Evolutionary conservation across 805 yeast species (phyloP).

Genomic region (Candida ficus): DNA sequence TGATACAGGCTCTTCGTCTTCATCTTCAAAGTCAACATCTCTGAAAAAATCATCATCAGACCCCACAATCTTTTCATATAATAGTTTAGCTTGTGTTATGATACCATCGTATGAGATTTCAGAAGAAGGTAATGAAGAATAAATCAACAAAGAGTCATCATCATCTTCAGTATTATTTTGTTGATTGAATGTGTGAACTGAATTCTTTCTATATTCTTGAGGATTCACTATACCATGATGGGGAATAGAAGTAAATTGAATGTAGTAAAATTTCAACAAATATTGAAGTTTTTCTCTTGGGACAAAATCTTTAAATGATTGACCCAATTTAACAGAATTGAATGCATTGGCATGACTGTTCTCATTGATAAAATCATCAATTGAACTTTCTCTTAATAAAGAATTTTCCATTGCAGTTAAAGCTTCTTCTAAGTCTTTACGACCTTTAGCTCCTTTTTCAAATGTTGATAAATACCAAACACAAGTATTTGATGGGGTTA

Average conservation of each 20-base stretch:
- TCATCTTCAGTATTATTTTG: not conserved
- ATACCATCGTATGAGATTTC: conserved; percentile 92
- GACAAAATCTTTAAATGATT: conserved; percentile 76
- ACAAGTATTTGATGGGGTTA: conserved; percentile 81
- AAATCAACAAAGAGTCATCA: conserved; percentile 27
- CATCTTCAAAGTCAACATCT: conserved; percentile 91
- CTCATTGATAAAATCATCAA: conserved; percentile 39
- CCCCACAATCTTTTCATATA: conserved; percentile 81
- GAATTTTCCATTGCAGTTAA: conserved; percentile 73
- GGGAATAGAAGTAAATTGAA: conserved; percentile 52
- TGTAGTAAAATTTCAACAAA: conserved; percentile 55
- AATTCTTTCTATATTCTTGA: conserved; percentile 32
- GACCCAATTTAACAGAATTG: conserved; percentile 81
- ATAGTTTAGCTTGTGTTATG: conserved; percentile 68
- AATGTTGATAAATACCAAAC: conserved; percentile 86
- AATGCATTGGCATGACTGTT: conserved; percentile 29
- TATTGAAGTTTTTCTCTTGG: conserved; percentile 69
- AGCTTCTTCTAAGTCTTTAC: conserved; percentile 76
- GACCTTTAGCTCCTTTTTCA: conserved; percentile 65
- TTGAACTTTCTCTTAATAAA: conserved; percentile 69
- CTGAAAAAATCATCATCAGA: conserved; percentile 87
- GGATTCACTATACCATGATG: conserved; percentile 49
- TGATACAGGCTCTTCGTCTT: conserved; percentile 44
- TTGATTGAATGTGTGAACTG: conserved; percentile 27
- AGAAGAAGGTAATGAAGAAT: conserved; percentile 66